Conservation (phyloP, 768 basidiomycete genomes). For the Rhizopogon salebrosus region DNA sequence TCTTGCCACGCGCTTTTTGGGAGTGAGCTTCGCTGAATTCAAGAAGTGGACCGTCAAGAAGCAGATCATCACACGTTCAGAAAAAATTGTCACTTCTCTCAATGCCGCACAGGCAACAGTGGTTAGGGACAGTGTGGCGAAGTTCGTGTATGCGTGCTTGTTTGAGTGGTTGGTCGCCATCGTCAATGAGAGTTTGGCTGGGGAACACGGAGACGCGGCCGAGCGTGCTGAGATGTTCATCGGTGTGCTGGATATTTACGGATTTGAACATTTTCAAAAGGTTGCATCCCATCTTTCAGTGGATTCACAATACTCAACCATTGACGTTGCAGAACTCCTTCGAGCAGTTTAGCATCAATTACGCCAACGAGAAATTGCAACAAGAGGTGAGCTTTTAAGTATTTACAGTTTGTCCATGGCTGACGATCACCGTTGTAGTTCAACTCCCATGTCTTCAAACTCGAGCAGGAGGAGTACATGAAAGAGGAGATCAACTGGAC, state of each 20-base stretch:
- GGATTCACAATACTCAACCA: conserved; percentile 3
- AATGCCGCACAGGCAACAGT: conserved; percentile 87
- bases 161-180: conserved; percentile 99
- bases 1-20: conserved; percentile 84
- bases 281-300: conserved; percentile 26
- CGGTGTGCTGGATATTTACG: conserved; percentile 97
- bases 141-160: conserved; percentile 97
- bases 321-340: conserved; percentile 63
- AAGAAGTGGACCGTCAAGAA: conserved; percentile 99
- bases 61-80: conserved; percentile 88
- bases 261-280: conserved; percentile 97
- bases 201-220: conserved; percentile 90
- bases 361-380: conserved; percentile 96
- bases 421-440: conserved; percentile 50
- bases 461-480: conserved; percentile 99
- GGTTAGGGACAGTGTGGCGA: conserved; percentile 94
- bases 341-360: conserved; percentile 99
- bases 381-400: conserved; percentile 71
- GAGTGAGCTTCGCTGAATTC: conserved; percentile 87
- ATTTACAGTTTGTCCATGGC: conserved; percentile 6
- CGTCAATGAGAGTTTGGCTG: conserved; percentile 93
- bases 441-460: conserved; percentile 98
- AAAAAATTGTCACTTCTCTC: conserved; percentile 90
- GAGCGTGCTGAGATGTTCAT: conserved; percentile 96
- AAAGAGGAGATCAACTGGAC: conserved; percentile 99